Conservation (phyloP, 345 rosid genomes). For the Gossypium anomalum region DNA sequence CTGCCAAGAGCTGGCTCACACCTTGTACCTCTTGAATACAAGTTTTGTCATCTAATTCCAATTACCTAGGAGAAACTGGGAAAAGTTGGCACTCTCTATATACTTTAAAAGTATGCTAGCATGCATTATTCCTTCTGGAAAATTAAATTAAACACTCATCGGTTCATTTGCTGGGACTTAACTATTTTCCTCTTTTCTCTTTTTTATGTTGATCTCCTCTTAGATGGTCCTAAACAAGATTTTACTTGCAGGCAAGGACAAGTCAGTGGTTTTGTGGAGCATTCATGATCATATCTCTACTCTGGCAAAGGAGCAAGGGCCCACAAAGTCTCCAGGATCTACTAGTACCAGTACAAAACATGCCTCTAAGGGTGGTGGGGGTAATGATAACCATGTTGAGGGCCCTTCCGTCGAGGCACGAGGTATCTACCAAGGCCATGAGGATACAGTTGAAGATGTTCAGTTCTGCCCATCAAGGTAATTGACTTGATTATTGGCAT, state of each 20-base stretch:
- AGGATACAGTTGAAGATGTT: constrained; percentile 65
- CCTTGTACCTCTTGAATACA: neutral
- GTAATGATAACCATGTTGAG: constrained; percentile 33
- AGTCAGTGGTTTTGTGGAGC: constrained; percentile 56
- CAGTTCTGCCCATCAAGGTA: constrained; percentile 67
- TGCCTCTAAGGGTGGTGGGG: constrained; percentile 40
- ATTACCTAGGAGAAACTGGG: neutral
- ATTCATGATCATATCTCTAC: constrained; percentile 56
- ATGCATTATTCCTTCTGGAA: neutral
- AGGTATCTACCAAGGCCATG: constrained; percentile 52
- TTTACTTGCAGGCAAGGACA: constrained; percentile 52
- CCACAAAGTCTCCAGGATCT: constrained; percentile 43
- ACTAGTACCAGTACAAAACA: constrained; percentile 29
- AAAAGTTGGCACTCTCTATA: neutral
- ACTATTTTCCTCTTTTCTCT: neutral
- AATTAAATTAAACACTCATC: neutral
- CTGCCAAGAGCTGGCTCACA: neutral
- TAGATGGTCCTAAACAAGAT: constrained; percentile 3
- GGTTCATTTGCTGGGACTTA: neutral
- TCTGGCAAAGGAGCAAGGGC: constrained; percentile 33
- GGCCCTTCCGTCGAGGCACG: constrained; percentile 52
- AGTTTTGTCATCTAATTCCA: neutral
- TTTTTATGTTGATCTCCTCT: constrained; percentile 12
- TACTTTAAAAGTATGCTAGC: neutral
- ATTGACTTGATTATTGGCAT: constrained; percentile 13